These are phyloP conservation scores for Ceriops tagal DNA, from an alignment of 345 rosid species.

Conservation along the genomic window DNA sequence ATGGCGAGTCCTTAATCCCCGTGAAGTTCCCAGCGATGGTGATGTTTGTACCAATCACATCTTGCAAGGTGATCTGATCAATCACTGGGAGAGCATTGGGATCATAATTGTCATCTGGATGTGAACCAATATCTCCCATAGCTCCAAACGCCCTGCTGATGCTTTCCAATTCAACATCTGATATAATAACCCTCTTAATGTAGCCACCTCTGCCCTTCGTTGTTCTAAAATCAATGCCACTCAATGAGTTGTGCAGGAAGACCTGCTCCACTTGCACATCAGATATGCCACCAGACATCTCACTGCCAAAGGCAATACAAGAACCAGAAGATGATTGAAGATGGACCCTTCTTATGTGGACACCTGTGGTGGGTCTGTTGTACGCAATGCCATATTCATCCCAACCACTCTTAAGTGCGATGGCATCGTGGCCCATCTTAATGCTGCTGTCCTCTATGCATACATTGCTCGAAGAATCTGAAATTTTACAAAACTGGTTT, in stretches of 20 bases:
- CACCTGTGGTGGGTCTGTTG: slow-evolving; percentile 55
- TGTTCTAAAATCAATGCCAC: slow-evolving; percentile 71
- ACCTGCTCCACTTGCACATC: slow-evolving; percentile 49
- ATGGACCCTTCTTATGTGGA: slow-evolving; percentile 57
- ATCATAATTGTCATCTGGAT: slow-evolving; percentile 73
- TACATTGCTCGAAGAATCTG: slow-evolving; percentile 85
- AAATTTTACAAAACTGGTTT: neutral
- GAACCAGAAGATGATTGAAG: slow-evolving; percentile 74
- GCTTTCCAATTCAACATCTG: slow-evolving; percentile 40
- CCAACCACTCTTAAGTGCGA: slow-evolving; percentile 93
- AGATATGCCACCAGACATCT: slow-evolving; percentile 94
- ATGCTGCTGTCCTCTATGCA: slow-evolving; percentile 82
- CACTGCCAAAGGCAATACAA: slow-evolving; percentile 80
- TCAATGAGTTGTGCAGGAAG: slow-evolving; percentile 44
- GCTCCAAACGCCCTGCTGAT: slow-evolving; percentile 49
- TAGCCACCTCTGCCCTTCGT: slow-evolving; percentile 84
- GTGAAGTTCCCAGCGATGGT: slow-evolving; percentile 62
- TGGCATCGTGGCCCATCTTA: slow-evolving; percentile 64
- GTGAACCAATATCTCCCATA: slow-evolving; percentile 56
- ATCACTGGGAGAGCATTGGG: slow-evolving; percentile 64
- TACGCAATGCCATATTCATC: slow-evolving; percentile 84
- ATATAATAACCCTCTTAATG: slow-evolving; percentile 50
- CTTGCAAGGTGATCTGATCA: slow-evolving; percentile 39
- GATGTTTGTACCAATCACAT: slow-evolving; percentile 58
- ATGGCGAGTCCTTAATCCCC: slow-evolving; percentile 67